Evolutionary conservation across 805 yeast genomes (phyloP).

Genomic region (Zygoascus flipseniorum): DNA sequence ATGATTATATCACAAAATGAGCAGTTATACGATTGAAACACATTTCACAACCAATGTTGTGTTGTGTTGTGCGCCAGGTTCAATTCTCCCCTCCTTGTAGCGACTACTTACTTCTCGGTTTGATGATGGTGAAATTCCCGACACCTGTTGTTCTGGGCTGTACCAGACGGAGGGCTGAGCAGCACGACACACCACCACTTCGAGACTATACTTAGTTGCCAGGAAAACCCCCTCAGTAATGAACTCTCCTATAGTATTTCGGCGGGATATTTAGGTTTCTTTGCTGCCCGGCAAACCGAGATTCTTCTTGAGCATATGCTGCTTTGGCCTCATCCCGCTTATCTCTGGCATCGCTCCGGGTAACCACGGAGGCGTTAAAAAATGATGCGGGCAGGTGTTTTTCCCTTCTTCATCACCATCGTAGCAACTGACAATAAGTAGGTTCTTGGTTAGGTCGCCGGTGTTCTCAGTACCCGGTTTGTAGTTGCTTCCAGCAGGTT

Average conservation of each 20-base stretch:
- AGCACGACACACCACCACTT: no score
- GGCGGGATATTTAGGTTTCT: no score
- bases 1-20: no score
- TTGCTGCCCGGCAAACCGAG: background rate
- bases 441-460: background rate
- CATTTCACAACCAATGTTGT: no score
- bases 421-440: background rate
- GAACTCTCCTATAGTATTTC: background rate
- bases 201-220: background rate
- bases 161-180: background rate
- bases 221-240: background rate
- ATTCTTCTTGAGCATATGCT: background rate
- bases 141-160: background rate
- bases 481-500: background rate
- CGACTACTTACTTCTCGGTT: background rate
- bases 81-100: no score
- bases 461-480: background rate
- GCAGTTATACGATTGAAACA: no score
- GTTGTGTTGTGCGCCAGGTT: no score
- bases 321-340: background rate
- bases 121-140: background rate
- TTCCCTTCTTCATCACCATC: background rate
- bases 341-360: background rate
- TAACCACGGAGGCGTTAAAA: background rate
- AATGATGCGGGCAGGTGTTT: background rate